Evolutionary conservation across 2,329 filamentous ascomycete genomes (phyloP).

Genomic region (Albophoma yamanashiensis): DNA sequence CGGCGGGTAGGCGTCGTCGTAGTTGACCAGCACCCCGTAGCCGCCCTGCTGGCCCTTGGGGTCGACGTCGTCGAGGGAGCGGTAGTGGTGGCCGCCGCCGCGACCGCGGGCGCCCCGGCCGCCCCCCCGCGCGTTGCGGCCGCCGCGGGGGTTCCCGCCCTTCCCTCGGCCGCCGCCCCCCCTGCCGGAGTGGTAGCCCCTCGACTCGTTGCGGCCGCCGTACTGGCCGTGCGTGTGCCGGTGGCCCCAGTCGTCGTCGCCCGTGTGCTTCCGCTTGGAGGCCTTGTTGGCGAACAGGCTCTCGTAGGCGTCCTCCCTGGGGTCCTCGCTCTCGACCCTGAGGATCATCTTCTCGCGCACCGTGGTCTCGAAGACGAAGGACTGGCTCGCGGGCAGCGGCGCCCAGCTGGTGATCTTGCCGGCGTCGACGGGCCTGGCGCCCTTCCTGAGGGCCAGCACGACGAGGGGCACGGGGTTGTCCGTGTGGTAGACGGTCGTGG

Average conservation of each 20-base stretch:
- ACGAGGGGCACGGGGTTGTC: constrained; percentile 71
- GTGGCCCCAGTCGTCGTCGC: constrained; percentile 29
- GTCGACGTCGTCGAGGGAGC: constrained; percentile 57
- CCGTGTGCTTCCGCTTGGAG: constrained; percentile 48
- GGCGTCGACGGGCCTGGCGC: constrained; percentile 68
- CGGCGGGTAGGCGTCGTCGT: constrained; percentile 29
- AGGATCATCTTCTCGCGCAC: constrained; percentile 82
- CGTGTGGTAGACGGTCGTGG: constrained; percentile 59
- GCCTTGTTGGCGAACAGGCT: constrained; percentile 49
- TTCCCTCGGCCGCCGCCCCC: constrained; percentile 23
- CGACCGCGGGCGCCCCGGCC: constrained; percentile 33
- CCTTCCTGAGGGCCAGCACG: constrained; percentile 70
- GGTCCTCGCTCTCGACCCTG: constrained; percentile 64
- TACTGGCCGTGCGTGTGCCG: constrained; percentile 21
- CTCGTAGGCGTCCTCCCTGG: constrained; percentile 52
- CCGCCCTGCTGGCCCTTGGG: constrained; percentile 33
- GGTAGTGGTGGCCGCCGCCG: constrained; percentile 44
- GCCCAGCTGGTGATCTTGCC: constrained; percentile 77
- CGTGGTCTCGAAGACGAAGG: constrained; percentile 68
- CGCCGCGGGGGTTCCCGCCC: constrained; percentile 26
- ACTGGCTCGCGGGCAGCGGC: constrained; percentile 57
- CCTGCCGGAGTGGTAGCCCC: constrained; percentile 30
- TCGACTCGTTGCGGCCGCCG: constrained; percentile 28
- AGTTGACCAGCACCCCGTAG: constrained; percentile 31
- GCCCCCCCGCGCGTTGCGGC: constrained; percentile 29